A percentile compares a stretch with the other conserved stretches of the same genome.
These are phyloP conservation scores for Talinum fruticosum DNA, from an alignment of 148 eudicot genomes.

Conservation along the genomic window DNA sequence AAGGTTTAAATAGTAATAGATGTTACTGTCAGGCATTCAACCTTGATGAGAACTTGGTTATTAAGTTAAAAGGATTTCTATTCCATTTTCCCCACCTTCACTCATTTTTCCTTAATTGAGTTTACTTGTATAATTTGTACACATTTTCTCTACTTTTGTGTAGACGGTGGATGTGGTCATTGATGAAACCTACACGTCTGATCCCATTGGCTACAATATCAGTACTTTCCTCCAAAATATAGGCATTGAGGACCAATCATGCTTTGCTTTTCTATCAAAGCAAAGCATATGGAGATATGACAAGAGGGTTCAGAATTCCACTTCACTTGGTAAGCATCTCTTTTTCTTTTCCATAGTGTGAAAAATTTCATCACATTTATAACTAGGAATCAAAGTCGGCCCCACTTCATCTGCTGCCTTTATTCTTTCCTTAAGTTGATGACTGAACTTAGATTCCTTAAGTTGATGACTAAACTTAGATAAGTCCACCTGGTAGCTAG, in stretches of 20 bases:
- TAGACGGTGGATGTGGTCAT: constrained; percentile 81
- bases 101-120: background rate
- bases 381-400: background rate
- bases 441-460: background rate
- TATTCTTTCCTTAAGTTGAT: constrained; percentile 6
- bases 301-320: constrained; percentile 51
- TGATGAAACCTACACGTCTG: constrained; percentile 66
- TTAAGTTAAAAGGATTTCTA: background rate
- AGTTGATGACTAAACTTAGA: background rate
- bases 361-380: background rate
- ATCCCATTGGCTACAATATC: constrained; percentile 51
- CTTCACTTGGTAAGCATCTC: constrained; percentile 57
- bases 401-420: background rate
- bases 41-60: no score
- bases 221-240: constrained; percentile 63
- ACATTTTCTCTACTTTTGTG: constrained; percentile 2
- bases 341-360: background rate
- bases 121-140: background rate
- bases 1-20: no score
- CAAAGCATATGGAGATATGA: constrained; percentile 93
- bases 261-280: constrained; percentile 62
- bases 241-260: constrained; percentile 61
- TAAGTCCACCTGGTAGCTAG: background rate
- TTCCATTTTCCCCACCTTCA: background rate
- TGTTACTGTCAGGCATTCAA: background rate